phyloP scores from a whole-genome alignment of 306 rosid species.

The Sphenostylis stenocarpa region DNA sequence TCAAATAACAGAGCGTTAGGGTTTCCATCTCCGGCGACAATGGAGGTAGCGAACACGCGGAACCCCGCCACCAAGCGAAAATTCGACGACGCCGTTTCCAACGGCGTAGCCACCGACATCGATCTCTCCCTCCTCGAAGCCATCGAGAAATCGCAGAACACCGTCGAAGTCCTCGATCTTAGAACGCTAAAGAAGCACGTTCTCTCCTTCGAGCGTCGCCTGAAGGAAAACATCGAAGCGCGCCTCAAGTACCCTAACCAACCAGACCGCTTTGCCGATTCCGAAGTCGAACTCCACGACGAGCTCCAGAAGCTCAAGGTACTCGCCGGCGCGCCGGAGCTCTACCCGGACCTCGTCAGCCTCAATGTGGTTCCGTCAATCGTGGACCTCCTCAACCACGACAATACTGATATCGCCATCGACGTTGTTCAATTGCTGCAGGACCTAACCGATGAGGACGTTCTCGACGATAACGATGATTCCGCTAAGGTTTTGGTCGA shows the following conservation, averaged over 20 bases:
- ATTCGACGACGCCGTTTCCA: conserved; percentile 50
- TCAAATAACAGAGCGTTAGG: not conserved
- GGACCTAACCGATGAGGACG: conserved; percentile 88
- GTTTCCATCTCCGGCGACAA: conserved; percentile 35
- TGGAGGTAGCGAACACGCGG: conserved; percentile 48
- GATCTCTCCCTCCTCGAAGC: conserved; percentile 83
- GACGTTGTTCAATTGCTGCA: conserved; percentile 81
- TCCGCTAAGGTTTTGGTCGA: conserved; percentile 78
- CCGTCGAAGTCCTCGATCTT: conserved; percentile 64
- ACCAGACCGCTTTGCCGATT: conserved; percentile 89
- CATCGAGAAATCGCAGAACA: conserved; percentile 65
- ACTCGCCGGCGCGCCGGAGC: conserved; percentile 90
- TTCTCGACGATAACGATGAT: conserved; percentile 75
- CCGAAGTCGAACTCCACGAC: conserved; percentile 90
- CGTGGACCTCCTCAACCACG: conserved; percentile 73
- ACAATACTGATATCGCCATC: conserved; percentile 82
- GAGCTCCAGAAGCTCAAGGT: conserved; percentile 80
- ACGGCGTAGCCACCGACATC: conserved; percentile 32
- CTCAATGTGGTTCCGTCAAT: conserved; percentile 77
- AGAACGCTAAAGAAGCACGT: conserved; percentile 72
- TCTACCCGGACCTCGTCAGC: conserved; percentile 77
- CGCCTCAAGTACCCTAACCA: conserved; percentile 87
- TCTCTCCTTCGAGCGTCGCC: conserved; percentile 87
- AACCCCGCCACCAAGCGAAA: conserved; percentile 63
- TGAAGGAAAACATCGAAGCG: conserved; percentile 85